These are phyloP conservation scores for Gossypium trilobum DNA, from an alignment of 441 rosid species.

Conservation along the genomic window DNA sequence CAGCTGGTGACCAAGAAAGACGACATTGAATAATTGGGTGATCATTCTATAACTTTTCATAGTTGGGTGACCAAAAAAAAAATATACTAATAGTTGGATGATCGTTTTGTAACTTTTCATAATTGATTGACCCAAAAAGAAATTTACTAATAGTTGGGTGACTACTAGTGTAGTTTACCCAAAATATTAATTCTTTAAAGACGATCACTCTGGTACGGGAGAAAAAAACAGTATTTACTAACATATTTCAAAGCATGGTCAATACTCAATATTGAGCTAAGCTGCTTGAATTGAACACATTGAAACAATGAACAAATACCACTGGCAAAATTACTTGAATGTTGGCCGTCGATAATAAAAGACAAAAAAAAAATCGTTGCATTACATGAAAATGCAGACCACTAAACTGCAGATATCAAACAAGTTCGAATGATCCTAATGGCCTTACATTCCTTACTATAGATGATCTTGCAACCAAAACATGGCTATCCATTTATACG, in stretches of 20 bases:
- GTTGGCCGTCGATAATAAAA: not conserved
- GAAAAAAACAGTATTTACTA: not conserved
- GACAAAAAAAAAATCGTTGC: not conserved
- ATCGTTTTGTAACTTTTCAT: too few relatives aligned
- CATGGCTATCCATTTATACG: not conserved
- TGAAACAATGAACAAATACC: not conserved
- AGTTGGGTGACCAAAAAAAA: too few relatives aligned
- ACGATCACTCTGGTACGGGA: not conserved
- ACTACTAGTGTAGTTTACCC: too few relatives aligned
- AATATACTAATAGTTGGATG: too few relatives aligned
- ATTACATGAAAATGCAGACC: slow-evolving; percentile 6
- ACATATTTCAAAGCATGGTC: not conserved
- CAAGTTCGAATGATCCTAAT: not conserved
- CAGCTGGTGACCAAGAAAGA: too few relatives aligned
- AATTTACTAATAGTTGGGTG: too few relatives aligned
- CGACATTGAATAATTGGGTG: too few relatives aligned
- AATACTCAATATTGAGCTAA: not conserved
- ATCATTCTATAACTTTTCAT: too few relatives aligned
- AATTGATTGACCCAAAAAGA: too few relatives aligned
- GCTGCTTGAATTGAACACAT: not conserved
- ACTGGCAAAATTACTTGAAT: not conserved
- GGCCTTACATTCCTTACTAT: not conserved
- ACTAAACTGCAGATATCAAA: not conserved
- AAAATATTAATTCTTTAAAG: too few relatives aligned
- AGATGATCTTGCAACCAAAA: slow-evolving; percentile 1